Conservation (phyloP, 345 rosid genomes). For the Excoecaria cochinchinensis region DNA sequence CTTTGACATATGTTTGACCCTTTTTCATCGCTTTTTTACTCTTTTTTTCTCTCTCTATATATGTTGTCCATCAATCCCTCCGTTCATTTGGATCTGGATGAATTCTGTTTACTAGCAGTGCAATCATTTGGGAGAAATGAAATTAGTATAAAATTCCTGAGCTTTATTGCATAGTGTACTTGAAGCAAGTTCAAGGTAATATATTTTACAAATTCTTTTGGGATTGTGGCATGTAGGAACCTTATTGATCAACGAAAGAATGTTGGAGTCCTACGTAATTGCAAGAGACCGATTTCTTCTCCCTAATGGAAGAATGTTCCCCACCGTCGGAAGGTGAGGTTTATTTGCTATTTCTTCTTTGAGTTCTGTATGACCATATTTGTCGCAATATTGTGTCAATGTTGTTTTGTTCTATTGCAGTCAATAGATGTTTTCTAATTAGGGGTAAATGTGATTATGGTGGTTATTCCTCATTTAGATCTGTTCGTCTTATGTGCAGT, state of each 20-base stretch:
- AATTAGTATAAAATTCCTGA: background rate
- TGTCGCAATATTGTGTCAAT: background rate
- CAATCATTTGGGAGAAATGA: background rate
- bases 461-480: background rate
- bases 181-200: constrained; percentile 6
- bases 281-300: constrained; percentile 93
- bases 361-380: constrained; percentile 2
- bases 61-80: background rate
- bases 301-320: constrained; percentile 94
- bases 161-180: background rate
- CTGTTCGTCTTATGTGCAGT: background rate
- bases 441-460: background rate
- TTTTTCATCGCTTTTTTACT: background rate
- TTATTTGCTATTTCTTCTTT: background rate
- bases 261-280: constrained; percentile 94
- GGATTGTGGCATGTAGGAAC: constrained; percentile 58
- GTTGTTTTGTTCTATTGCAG: constrained; percentile 6
- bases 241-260: constrained; percentile 90
- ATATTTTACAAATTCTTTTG: constrained; percentile 2
- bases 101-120: constrained; percentile 5
- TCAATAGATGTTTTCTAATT: background rate
- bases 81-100: background rate
- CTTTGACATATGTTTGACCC: background rate
- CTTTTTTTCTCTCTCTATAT: background rate
- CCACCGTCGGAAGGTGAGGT: constrained; percentile 80